Evolutionary conservation across 108 stramenopile species (phyloP).

Genomic region (Hondaea fermentalgiana): DNA sequence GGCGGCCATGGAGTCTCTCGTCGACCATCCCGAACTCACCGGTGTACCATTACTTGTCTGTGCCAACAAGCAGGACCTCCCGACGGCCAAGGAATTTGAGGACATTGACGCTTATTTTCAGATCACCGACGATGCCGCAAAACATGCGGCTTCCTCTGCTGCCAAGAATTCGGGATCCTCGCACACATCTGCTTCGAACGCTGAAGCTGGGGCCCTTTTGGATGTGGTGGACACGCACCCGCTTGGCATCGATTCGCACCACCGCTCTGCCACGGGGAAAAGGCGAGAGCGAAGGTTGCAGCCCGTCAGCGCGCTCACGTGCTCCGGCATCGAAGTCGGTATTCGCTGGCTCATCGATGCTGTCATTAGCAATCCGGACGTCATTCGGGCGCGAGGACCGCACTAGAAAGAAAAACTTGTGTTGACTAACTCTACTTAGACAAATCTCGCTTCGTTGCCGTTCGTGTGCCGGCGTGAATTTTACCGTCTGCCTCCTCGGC

Average conservation of each 20-base stretch:
- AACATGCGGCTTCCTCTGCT: neutral
- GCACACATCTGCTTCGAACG: neutral
- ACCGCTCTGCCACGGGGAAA: neutral
- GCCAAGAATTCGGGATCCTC: neutral
- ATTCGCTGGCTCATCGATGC: neutral
- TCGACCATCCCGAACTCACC: constrained; percentile 42
- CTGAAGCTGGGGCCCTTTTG: too few species aligned
- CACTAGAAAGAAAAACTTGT: neutral
- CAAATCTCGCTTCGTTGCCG: too few species aligned
- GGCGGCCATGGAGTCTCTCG: constrained; percentile 29
- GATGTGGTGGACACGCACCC: neutral
- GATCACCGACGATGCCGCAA: neutral
- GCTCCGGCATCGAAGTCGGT: neutral
- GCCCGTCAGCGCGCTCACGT: neutral
- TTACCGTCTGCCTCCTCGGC: neutral
- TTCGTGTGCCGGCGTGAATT: too few species aligned
- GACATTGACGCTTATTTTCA: constrained; percentile 38
- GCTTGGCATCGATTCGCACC: neutral
- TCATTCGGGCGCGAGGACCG: neutral
- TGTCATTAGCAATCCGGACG: neutral
- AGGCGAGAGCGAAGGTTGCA: neutral
- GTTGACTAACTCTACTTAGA: too few species aligned
- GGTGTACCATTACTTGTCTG: constrained; percentile 42
- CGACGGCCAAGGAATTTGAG: constrained; percentile 32
- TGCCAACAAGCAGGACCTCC: constrained; percentile 50